Evolutionary conservation across 345 rosid genomes (phyloP).

Genomic region (Leavenworthia alabamica): DNA sequence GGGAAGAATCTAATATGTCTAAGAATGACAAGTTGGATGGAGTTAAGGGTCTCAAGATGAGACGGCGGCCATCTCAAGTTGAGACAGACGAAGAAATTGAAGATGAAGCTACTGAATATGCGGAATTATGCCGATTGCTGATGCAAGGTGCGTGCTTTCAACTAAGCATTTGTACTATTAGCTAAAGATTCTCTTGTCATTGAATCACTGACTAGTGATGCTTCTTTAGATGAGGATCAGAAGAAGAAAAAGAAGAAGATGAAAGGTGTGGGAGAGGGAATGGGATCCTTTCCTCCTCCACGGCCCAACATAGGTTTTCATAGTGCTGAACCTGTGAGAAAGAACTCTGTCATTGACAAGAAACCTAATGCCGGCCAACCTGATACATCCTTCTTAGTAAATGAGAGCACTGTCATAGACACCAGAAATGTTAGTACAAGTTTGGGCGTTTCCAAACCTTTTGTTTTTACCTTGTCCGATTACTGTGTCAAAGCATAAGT

Average conservation of each 20-base stretch:
- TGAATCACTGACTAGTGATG: slow-evolving; percentile 8
- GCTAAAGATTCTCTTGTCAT: background rate
- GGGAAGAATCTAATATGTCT: slow-evolving; percentile 57
- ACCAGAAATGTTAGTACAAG: no score
- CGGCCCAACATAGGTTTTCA: no score
- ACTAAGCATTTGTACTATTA: slow-evolving; percentile 2
- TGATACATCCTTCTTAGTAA: slow-evolving; percentile 34
- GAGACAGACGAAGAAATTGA: slow-evolving; percentile 88
- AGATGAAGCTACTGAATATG: slow-evolving; percentile 95
- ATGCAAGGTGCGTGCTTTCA: slow-evolving; percentile 69
- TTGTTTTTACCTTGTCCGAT: no score
- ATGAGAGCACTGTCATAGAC: no score
- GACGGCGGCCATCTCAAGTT: slow-evolving; percentile 65
- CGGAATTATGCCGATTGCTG: slow-evolving; percentile 79
- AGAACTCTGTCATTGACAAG: slow-evolving; percentile 38
- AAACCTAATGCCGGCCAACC: slow-evolving; percentile 34
- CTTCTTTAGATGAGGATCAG: slow-evolving; percentile 58
- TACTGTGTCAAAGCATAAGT: no score
- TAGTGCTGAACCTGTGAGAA: no score
- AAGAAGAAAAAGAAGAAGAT: slow-evolving; percentile 69
- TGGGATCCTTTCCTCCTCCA: slow-evolving; percentile 35
- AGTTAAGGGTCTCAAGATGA: slow-evolving; percentile 86
- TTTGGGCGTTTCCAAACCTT: no score
- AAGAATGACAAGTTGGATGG: slow-evolving; percentile 69
- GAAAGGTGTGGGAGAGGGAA: slow-evolving; percentile 37